Evolutionary conservation across 2,329 filamentous ascomycete species (phyloP).

Genomic region (Colletotrichum graminicola): DNA sequence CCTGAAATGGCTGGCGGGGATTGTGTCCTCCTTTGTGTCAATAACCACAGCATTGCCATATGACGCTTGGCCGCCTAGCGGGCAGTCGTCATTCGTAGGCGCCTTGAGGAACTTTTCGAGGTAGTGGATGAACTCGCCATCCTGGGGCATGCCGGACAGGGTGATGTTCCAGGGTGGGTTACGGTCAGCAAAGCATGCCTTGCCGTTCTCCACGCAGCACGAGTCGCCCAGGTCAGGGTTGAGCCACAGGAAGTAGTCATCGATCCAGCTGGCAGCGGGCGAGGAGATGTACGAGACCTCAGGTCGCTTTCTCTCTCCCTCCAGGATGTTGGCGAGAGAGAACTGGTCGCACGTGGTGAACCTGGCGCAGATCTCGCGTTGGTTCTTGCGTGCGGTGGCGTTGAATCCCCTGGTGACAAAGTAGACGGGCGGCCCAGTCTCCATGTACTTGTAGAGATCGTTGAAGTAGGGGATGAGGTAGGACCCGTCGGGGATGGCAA

Average conservation of each 20-base stretch:
- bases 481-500: conserved; percentile 92
- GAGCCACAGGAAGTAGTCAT: conserved; percentile 90
- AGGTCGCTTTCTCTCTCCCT: conserved; percentile 92
- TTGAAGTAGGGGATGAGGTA: conserved; percentile 98
- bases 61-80: conserved; percentile 87
- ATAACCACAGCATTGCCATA: conserved; percentile 89
- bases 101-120: conserved; percentile 84
- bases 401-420: conserved; percentile 91
- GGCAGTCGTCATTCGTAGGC: conserved; percentile 85
- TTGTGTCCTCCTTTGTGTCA: conserved; percentile 73
- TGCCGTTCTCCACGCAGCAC: conserved; percentile 77
- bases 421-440: conserved; percentile 92
- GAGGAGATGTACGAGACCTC: conserved; percentile 90
- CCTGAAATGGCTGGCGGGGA: conserved; percentile 90
- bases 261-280: conserved; percentile 93
- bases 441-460: conserved; percentile 92
- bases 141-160: conserved; percentile 90
- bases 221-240: conserved; percentile 83
- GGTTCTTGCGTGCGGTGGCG: conserved; percentile 78
- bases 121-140: conserved; percentile 90
- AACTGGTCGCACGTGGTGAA: conserved; percentile 89
- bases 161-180: conserved; percentile 90
- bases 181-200: conserved; percentile 83
- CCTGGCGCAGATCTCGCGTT: conserved; percentile 89
- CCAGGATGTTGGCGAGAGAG: conserved; percentile 89